phyloP scores from a whole-genome alignment of 2,329 filamentous ascomycete species.

The Fusarium fracticaudum region DNA sequence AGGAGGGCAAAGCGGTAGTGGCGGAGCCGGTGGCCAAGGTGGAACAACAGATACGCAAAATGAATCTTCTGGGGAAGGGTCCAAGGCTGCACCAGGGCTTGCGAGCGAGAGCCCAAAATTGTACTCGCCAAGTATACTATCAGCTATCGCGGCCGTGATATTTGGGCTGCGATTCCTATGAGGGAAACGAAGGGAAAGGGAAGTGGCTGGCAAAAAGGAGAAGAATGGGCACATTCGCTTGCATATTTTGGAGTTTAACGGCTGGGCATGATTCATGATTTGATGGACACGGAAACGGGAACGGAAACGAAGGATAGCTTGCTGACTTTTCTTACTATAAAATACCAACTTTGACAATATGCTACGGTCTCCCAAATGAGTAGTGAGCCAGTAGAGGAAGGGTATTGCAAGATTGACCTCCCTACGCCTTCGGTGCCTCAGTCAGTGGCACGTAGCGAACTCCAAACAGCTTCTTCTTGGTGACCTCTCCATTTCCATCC shows the following conservation, averaged over 20 bases:
- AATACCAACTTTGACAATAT: neutral
- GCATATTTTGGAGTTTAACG: constrained; percentile 3
- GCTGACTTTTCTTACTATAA: neutral
- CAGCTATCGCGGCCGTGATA: constrained; percentile 22
- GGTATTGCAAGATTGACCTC: neutral
- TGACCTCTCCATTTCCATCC: constrained; percentile 69
- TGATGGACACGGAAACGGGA: neutral
- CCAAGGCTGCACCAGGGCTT: constrained; percentile 2
- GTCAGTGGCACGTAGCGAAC: constrained; percentile 83
- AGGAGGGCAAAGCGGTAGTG: neutral
- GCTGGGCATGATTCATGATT: neutral
- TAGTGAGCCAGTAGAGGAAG: neutral
- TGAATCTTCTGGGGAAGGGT: neutral
- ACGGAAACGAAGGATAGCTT: neutral
- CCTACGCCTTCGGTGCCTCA: constrained; percentile 64
- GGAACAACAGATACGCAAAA: neutral
- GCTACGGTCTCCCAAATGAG: neutral
- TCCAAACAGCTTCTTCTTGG: constrained; percentile 70
- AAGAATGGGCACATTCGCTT: neutral
- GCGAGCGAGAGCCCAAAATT: constrained; percentile 21
- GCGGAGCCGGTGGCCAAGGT: neutral
- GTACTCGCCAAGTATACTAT: constrained; percentile 16
- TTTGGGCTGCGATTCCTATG: constrained; percentile 22
- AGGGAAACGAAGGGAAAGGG: neutral
- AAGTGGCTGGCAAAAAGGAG: neutral